A percentile compares a stretch with the other conserved stretches of the same genome.
phyloP scores from a whole-genome alignment of 176 grass and related monocot species.

The Oropetium thomaeum region DNA sequence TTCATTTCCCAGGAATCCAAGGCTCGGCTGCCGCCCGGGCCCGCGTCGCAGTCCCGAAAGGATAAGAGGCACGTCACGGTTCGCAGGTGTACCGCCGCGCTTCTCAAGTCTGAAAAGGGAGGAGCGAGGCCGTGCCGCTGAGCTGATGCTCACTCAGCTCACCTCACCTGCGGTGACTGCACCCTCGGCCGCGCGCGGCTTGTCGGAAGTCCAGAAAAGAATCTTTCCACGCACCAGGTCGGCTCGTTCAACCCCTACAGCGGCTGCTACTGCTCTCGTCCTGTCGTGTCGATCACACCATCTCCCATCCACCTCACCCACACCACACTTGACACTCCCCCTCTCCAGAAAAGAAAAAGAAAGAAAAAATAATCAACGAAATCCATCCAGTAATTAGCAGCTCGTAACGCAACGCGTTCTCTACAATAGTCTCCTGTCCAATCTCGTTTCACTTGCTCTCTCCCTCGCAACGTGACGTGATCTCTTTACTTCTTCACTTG shows the following conservation, averaged over 20 bases:
- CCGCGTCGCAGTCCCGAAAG: not conserved
- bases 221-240: not conserved
- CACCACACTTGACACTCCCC: too few relatives aligned
- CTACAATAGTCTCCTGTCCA: too few relatives aligned
- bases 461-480: too few relatives aligned
- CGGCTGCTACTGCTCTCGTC: not conserved
- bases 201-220: not conserved
- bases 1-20: not conserved
- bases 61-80: not conserved
- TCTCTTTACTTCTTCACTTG: too few relatives aligned
- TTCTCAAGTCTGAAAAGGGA: too few relatives aligned
- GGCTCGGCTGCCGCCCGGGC: not conserved
- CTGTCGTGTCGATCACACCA: slow-evolving; percentile 44
- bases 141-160: too few relatives aligned
- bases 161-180: not conserved
- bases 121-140: not conserved
- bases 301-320: slow-evolving; percentile 38
- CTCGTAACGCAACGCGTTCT: not conserved
- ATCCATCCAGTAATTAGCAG: too few relatives aligned
- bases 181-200: not conserved
- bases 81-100: too few relatives aligned
- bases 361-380: not conserved
- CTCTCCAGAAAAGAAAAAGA: too few relatives aligned
- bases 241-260: not conserved
- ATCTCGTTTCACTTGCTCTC: too few relatives aligned